Conservation (phyloP, 768 basidiomycete species). For the Boletus tylopilopsis region DNA sequence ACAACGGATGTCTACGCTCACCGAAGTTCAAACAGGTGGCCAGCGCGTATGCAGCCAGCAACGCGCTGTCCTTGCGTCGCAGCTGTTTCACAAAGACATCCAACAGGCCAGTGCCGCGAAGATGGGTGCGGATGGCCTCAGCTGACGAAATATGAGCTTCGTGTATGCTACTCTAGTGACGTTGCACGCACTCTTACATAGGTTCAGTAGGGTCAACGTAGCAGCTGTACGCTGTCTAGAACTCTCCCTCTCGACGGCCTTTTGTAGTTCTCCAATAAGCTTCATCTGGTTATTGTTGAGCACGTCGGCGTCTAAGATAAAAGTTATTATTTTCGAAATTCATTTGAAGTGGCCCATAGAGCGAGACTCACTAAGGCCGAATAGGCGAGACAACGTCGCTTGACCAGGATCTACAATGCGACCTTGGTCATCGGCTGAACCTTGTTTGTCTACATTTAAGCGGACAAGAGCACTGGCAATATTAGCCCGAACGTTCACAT, state of each 20-base stretch:
- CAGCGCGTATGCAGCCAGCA: slow-evolving; percentile 21
- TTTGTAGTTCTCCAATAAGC: not conserved
- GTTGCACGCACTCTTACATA: not conserved
- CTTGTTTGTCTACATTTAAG: not conserved
- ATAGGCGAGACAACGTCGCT: not conserved
- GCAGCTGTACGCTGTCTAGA: not conserved
- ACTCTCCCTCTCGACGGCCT: not conserved
- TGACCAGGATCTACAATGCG: not conserved
- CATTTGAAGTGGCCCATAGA: not conserved
- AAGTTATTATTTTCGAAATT: not conserved
- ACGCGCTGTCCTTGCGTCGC: slow-evolving; percentile 2
- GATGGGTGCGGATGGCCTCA: slow-evolving; percentile 1
- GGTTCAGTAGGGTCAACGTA: not conserved
- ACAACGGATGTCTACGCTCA: not conserved
- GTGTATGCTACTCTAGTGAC: not conserved
- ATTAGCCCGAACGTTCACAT: not conserved
- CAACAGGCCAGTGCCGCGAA: slow-evolving; percentile 4
- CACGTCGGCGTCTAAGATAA: not conserved
- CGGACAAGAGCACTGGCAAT: not conserved
- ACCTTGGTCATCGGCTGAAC: not conserved
- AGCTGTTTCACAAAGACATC: slow-evolving; percentile 10
- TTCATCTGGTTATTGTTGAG: not conserved
- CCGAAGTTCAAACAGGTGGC: slow-evolving; percentile 11
- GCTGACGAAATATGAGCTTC: slow-evolving; percentile 3
- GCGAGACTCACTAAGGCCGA: not conserved